Evolutionary conservation across 78 protist species (phyloP).

Genomic region (slime mould (Dictyostelium discoideum)): DNA sequence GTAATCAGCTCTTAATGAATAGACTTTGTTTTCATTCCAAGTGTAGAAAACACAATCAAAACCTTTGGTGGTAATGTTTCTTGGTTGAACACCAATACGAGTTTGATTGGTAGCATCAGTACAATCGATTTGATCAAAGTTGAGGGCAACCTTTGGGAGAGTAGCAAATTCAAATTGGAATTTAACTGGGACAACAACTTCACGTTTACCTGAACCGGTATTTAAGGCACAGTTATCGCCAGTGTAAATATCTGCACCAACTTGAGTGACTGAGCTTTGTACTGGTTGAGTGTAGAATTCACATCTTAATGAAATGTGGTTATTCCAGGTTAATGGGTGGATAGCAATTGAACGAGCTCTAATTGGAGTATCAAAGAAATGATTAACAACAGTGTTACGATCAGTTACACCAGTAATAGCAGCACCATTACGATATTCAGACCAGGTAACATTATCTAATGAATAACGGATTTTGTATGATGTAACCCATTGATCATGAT

Average conservation of each 20-base stretch:
- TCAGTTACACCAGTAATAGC: neutral
- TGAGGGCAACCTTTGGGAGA: neutral
- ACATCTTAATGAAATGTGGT: conserved; percentile 19
- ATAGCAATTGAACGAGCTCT: conserved; percentile 43
- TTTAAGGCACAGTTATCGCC: conserved; percentile 25
- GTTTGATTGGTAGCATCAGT: neutral
- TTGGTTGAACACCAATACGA: neutral
- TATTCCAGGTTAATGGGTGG: conserved; percentile 34
- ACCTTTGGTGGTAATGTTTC: conserved; percentile 12
- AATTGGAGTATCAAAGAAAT: conserved; percentile 8
- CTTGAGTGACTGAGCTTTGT: neutral
- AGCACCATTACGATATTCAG: neutral
- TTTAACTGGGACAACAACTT: neutral
- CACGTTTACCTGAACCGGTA: conserved; percentile 11
- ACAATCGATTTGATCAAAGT: neutral
- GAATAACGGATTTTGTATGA: conserved; percentile 31
- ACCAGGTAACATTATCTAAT: conserved; percentile 27
- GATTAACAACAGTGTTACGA: conserved; percentile 1
- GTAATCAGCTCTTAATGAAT: conserved; percentile 10
- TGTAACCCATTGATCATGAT: conserved; percentile 45
- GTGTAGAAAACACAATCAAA: conserved; percentile 22
- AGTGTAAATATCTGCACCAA: neutral
- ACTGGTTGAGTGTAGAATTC: conserved; percentile 19
- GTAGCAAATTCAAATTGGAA: neutral
- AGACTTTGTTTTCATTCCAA: conserved; percentile 19